Percentiles rank a stretch among this genome's conserved stretches.
Conservation (phyloP, 2,329 filamentous ascomycete species). For the Botryotinia convoluta region DNA sequence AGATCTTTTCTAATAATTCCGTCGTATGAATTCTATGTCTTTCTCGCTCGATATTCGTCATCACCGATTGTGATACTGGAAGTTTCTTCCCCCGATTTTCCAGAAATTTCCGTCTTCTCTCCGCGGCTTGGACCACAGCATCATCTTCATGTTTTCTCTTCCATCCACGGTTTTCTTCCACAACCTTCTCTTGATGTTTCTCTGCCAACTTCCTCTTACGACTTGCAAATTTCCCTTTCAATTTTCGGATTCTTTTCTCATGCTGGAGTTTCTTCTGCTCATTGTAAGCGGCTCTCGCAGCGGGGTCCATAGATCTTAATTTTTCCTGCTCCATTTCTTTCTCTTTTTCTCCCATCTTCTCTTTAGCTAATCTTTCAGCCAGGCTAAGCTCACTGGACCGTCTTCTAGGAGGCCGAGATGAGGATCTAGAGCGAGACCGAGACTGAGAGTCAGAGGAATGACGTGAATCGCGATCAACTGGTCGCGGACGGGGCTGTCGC, state of each 20-base stretch:
- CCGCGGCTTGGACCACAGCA: not conserved
- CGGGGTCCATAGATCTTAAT: not conserved
- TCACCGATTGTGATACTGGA: not conserved
- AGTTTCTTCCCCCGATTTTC: not conserved
- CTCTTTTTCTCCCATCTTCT: not conserved
- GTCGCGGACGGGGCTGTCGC: too few relatives aligned
- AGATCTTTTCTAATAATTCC: not conserved
- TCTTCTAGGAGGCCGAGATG: not conserved
- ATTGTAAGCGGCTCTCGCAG: not conserved
- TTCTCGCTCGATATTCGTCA: not conserved
- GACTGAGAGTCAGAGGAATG: too few relatives aligned
- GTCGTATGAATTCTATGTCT: not conserved
- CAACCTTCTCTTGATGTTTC: not conserved
- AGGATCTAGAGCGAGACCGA: not conserved
- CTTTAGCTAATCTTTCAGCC: not conserved
- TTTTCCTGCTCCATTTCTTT: not conserved
- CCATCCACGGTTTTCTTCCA: not conserved
- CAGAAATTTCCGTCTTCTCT: not conserved
- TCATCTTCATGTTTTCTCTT: slow-evolving; percentile 15
- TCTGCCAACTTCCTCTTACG: not conserved
- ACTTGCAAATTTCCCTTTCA: not conserved
- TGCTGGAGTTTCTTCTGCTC: not conserved
- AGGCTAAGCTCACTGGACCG: not conserved
- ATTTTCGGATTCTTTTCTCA: not conserved
- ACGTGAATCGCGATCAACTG: not conserved